Conservation (phyloP, 1,139 yeast genomes). For the Yamadazyma triangularis region DNA sequence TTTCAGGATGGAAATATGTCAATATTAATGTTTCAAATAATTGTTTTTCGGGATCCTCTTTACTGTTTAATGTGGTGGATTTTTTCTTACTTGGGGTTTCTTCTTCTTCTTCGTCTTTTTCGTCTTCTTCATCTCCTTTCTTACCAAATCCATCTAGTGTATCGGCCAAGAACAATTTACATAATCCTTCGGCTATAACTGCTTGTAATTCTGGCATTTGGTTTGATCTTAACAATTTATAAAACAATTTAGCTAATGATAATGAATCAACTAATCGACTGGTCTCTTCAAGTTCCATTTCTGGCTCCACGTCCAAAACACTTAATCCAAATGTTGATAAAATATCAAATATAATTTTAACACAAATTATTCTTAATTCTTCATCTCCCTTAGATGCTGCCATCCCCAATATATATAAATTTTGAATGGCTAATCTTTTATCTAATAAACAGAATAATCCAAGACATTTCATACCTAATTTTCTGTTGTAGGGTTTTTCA, state of each 20-base stretch:
- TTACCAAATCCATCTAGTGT: conserved; percentile 35
- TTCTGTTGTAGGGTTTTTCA: conserved; percentile 54
- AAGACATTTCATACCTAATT: conserved; percentile 68
- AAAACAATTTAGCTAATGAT: conserved; percentile 61
- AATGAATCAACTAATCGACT: conserved; percentile 57
- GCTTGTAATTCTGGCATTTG: conserved; percentile 69
- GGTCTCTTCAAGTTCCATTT: conserved; percentile 1
- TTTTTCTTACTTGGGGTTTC: conserved; percentile 5
- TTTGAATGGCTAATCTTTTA: conserved; percentile 55
- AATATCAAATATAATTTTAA: conserved; percentile 73
- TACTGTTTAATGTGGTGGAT: conserved; percentile 1
- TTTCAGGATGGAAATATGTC: conserved; percentile 70
- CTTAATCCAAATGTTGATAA: conserved; percentile 71
- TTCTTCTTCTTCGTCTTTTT: conserved; percentile 14
- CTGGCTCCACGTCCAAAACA: conserved; percentile 43
- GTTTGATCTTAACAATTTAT: conserved; percentile 56
- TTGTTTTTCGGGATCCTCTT: conserved; percentile 29
- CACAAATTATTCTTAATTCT: conserved; percentile 54
- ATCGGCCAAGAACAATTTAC: conserved; percentile 78
- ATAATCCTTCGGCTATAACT: conserved; percentile 80
- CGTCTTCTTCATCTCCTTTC: conserved; percentile 9
- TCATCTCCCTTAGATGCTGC: conserved; percentile 58
- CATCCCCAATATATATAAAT: conserved; percentile 58
- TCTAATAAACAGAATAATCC: conserved; percentile 80
- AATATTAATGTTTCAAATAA: conserved; percentile 68